These are phyloP conservation scores for Ceratobasidium sp. DNA, from an alignment of 1,284 basidiomycete genomes.

Conservation along the genomic window DNA sequence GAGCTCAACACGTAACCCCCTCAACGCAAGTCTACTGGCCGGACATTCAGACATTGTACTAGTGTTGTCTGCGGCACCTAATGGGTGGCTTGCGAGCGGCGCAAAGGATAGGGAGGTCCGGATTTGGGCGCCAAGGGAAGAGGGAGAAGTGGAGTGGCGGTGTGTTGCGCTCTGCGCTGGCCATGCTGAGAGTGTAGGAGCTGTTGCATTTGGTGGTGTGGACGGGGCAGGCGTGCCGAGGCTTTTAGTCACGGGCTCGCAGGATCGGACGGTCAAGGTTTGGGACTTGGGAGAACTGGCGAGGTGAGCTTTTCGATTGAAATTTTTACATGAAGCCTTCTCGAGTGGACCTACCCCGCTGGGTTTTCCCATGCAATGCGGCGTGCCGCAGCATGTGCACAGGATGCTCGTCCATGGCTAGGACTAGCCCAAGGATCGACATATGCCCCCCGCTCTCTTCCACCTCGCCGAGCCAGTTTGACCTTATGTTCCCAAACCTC, in stretches of 20 bases:
- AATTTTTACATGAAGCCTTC: too few species aligned
- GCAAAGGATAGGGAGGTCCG: constrained; percentile 92
- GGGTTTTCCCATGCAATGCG: too few species aligned
- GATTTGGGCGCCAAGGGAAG: constrained; percentile 74
- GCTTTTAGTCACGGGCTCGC: constrained; percentile 93
- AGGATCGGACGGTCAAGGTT: constrained; percentile 98
- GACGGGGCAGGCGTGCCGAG: constrained; percentile 54
- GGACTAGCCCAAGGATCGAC: too few species aligned
- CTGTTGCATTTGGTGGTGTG: constrained; percentile 77
- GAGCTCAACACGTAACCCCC: constrained; percentile 53
- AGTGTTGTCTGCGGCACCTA: constrained; percentile 76
- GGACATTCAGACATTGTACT: constrained; percentile 95
- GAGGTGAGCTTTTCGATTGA: constrained; percentile 22
- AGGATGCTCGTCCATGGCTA: too few species aligned
- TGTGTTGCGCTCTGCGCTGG: constrained; percentile 90
- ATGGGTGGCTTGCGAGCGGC: constrained; percentile 84
- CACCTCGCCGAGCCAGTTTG: not conserved
- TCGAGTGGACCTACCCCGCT: too few species aligned
- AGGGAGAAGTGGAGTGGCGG: constrained; percentile 24
- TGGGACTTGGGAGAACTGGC: constrained; percentile 76
- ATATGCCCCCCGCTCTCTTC: not conserved
- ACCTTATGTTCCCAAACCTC: constrained; percentile 52
- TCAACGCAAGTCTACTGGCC: constrained; percentile 84
- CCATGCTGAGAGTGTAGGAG: constrained; percentile 94
- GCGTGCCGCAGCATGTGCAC: too few species aligned